These are phyloP conservation scores for Mycena kentingensis DNA, from an alignment of 768 basidiomycete genomes.

Conservation along the genomic window DNA sequence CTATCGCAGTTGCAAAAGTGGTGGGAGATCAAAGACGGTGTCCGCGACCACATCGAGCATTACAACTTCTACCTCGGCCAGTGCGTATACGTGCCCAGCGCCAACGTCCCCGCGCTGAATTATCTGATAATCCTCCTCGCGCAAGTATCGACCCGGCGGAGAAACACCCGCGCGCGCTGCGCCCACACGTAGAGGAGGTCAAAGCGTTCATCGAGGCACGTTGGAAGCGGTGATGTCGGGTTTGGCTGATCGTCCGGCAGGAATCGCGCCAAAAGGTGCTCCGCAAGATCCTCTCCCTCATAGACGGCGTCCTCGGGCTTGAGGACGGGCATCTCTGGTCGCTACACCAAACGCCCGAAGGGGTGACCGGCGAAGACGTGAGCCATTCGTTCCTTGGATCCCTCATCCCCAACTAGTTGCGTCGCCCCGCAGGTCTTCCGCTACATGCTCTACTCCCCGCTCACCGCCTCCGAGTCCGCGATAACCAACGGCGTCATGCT, in stretches of 20 bases:
- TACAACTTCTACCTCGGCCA: constrained; percentile 36
- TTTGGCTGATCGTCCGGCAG: constrained; percentile 6
- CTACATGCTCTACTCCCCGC: constrained; percentile 40
- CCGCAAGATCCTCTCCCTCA: constrained; percentile 30
- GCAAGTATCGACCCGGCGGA: constrained; percentile 34
- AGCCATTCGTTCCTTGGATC: neutral
- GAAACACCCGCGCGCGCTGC: constrained; percentile 33
- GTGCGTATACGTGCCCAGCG: constrained; percentile 6
- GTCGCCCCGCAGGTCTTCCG: constrained; percentile 27
- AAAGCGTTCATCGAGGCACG: constrained; percentile 30
- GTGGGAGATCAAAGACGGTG: constrained; percentile 39
- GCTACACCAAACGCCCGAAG: constrained; percentile 30
- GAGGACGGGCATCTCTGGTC: constrained; percentile 36
- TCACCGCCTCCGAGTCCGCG: constrained; percentile 29
- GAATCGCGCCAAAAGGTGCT: constrained; percentile 34
- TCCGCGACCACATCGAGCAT: constrained; percentile 37
- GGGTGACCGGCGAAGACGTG: constrained; percentile 34
- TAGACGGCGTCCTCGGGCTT: constrained; percentile 35
- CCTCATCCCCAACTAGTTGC: neutral
- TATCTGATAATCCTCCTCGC: neutral
- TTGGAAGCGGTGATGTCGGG: neutral
- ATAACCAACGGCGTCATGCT: constrained; percentile 40
- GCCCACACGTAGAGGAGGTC: constrained; percentile 33
- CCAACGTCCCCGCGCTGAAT: neutral
- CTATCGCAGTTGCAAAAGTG: constrained; percentile 34